Base-by-base conservation (phyloP, 768 basidiomycete genomes). In the Rickenella mellea region DNA sequence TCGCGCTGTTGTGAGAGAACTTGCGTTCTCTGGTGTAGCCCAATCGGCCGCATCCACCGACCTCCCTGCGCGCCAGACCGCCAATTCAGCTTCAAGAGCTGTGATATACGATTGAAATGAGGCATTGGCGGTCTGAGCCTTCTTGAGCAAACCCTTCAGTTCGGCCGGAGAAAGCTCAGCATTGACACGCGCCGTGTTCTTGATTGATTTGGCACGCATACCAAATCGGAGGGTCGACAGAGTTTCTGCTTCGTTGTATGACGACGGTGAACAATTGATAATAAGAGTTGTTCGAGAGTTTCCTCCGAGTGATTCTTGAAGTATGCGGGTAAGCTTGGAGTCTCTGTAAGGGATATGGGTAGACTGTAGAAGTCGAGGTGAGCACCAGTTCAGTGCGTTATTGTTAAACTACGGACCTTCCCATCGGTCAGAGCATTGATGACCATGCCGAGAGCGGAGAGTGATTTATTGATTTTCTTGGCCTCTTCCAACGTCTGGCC, bases 121-220 rank as follows among this genome's bases (percentile, higher is more conserved):
- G 3, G 84, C 78, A 48, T 90, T 87, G 25, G 91, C 82, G 25
- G 85, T 68, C 50, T 93, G 83, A 1, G 94, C 86, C 64, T 94
- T 96, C 54, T 80, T 78, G 47, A 99, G 71, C 27, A 96, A 70
- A 9, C 78, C 80, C 61, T 98, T 99, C 66, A 99, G 84, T 56
- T 99, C 96, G 38, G 92, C 70, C 2, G 96, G 94, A 2, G 94
- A 89, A 40, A 99, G 75, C 62, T 99, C 96, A 41, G 92, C 91
- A 61, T 99, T 99, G 66, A 99, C 89, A 35, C 96, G 86, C 47
- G 96, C 96, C 47, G 87, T 89, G 64, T 99, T 99, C 87, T 98
- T 98, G 78, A 99, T 99, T n/a, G 89, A 88, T 65, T 99, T 99
- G n/a, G 96, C 94, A 50, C 96, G 89, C 59, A 98, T 98, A 70